Base-by-base conservation (phyloP, 768 basidiomycete genomes). In the Lactarius quietus region DNA sequence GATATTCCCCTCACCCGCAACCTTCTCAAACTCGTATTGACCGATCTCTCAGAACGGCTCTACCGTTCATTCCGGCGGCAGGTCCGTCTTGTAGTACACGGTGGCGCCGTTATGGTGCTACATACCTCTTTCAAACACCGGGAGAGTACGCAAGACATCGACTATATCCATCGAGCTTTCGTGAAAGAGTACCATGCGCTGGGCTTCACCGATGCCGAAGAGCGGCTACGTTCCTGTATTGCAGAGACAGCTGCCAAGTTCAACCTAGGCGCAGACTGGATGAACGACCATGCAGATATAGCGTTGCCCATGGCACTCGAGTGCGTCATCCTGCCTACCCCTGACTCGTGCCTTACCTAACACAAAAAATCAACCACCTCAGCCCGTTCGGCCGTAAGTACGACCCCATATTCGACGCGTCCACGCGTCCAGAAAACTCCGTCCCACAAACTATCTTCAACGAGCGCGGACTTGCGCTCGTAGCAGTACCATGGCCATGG, bases 241-340 rank as follows among this genome's bases (percentile, higher is more conserved):
- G 67, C 75, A 12, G 77, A 78, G 36, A 89, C 87, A 3, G 87
- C 88, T 56, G 68, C 20, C 72, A 73, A 8, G 81, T 85, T 69
- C 71, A 69, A 72, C 3, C 78, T 82, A 57, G 88, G 89, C 28
- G 76, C 77, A 61, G 88, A 90, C 72, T 90, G 89, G 89, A 88
- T 90, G 88, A 90, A 90, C 63, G 82, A 84, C 5, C 85, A 88
- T 68, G 85, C 89, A 0, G 89, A 90, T 67, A 79, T 88, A 17
- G 86, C 88, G 3, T 77, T 90, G 56, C 88, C 89, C 18, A 82
- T 86, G 81, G 83, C 84, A 23, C 73, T 76, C 65, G 84, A 86
- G 85, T 88, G 70, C 74, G 86, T 81, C 59, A 57, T 43, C 8
- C 8, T 8, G 33, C 55, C 53, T 18, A 31, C 15, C n/a, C 18